Evolutionary conservation across 805 yeast genomes (phyloP).

Genomic region (Barnettozyma sucrosica): DNA sequence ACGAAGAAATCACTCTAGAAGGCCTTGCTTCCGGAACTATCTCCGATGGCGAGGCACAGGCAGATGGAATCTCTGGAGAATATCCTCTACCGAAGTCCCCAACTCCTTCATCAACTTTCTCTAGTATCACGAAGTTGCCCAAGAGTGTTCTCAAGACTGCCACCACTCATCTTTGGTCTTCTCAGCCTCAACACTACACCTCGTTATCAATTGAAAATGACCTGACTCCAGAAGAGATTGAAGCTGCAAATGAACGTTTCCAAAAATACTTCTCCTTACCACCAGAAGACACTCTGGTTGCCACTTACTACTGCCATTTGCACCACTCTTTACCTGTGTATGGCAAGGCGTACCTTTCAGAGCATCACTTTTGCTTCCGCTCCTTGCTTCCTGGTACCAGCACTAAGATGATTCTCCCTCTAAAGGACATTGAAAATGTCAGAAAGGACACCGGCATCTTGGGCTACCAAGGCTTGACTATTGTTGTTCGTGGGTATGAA

Average conservation of each 20-base stretch:
- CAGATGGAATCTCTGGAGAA: not conserved
- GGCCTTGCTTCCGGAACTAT: not conserved
- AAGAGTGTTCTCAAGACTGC: not conserved
- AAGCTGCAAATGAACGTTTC: slow-evolving; percentile 51
- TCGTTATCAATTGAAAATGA: not conserved
- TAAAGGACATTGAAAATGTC: slow-evolving; percentile 64
- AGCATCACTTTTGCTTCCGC: slow-evolving; percentile 67
- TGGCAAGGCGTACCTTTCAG: slow-evolving; percentile 77
- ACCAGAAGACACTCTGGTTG: slow-evolving; percentile 43
- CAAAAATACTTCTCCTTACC: slow-evolving; percentile 60
- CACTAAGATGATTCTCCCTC: slow-evolving; percentile 79
- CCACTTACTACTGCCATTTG: slow-evolving; percentile 67
- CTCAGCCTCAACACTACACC: slow-evolving; percentile 1
- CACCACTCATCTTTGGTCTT: not conserved
- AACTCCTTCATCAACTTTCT: not conserved
- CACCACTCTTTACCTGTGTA: slow-evolving; percentile 70
- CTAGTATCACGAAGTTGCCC: slow-evolving; percentile 1
- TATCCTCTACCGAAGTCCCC: not conserved
- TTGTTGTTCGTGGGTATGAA: slow-evolving; percentile 69
- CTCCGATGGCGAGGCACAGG: not conserved
- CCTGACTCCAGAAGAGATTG: slow-evolving; percentile 37
- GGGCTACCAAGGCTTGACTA: slow-evolving; percentile 63
- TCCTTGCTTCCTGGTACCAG: slow-evolving; percentile 72
- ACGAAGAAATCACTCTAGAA: slow-evolving; percentile 1
- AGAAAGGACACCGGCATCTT: slow-evolving; percentile 64